Conservation (phyloP, 2,329 filamentous ascomycete genomes). For the Aspergillus tubingensis region DNA sequence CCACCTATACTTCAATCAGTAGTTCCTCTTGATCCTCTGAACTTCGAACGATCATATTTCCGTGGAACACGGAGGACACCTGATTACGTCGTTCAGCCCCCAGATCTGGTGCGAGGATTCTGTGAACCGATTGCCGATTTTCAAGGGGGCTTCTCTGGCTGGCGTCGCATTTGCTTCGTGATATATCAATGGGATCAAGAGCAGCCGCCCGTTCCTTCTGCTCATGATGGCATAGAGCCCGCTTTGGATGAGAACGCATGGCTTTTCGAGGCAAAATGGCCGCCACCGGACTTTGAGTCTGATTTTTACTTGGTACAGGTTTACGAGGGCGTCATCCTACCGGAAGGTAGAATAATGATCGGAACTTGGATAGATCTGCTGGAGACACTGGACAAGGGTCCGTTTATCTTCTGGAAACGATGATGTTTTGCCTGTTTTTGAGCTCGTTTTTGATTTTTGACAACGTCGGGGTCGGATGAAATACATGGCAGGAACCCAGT, state of each 20-base stretch:
- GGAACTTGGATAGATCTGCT: constrained; percentile 49
- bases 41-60: constrained; percentile 25
- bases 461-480: not conserved
- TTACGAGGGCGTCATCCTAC: constrained; percentile 52
- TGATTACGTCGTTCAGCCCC: constrained; percentile 9
- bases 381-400: constrained; percentile 25
- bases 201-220: constrained; percentile 21
- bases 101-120: constrained; percentile 36
- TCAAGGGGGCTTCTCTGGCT: constrained; percentile 37
- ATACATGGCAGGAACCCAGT: constrained; percentile 4
- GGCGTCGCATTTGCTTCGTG: constrained; percentile 41
- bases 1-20: constrained; percentile 26
- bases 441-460: not conserved
- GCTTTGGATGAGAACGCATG: not conserved
- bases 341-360: constrained; percentile 50
- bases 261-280: constrained; percentile 20
- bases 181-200: constrained; percentile 31
- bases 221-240: constrained; percentile 17
- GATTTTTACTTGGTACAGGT: constrained; percentile 43
- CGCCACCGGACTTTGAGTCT: constrained; percentile 13
- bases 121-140: constrained; percentile 30
- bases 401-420: constrained; percentile 38
- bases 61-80: constrained; percentile 26
- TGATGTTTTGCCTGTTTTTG: constrained; percentile 8
- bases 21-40: constrained; percentile 18